A percentile compares a stretch with the other conserved stretches of the same genome.
Conservation (phyloP, 2,329 filamentous ascomycete species). For the Fusarium beomiforme region DNA sequence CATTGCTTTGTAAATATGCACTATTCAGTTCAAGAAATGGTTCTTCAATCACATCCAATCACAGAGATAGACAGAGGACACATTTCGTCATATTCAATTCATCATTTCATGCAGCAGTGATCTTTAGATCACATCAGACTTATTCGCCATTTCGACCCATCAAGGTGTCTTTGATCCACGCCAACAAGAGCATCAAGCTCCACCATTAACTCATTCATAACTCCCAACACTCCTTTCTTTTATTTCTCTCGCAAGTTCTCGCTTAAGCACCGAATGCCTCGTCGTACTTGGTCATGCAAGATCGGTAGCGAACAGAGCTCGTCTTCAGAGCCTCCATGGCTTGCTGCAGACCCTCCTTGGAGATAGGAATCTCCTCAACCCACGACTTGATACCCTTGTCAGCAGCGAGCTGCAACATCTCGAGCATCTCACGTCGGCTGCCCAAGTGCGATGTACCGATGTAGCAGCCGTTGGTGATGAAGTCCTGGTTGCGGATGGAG, state of each 20-base stretch:
- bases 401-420: conserved; percentile 77
- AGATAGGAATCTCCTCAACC: conserved; percentile 79
- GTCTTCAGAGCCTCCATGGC: conserved; percentile 75
- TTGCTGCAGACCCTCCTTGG: conserved; percentile 74
- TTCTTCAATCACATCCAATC: too few relatives aligned
- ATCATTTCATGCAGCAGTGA: conserved; percentile 19
- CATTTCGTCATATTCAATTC: conserved; percentile 14
- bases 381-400: conserved; percentile 76
- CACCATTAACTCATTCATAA: conserved; percentile 26
- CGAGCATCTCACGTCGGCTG: conserved; percentile 73
- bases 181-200: conserved; percentile 13
- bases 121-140: background rate
- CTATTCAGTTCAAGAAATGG: background rate
- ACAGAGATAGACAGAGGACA: background rate
- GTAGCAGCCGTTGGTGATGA: conserved; percentile 78
- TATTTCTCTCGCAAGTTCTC: background rate
- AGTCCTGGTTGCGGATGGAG: conserved; percentile 76
- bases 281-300: conserved; percentile 77
- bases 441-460: conserved; percentile 78
- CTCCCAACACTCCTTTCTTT: conserved; percentile 6
- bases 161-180: conserved; percentile 32
- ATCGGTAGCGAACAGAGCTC: conserved; percentile 78
- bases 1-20: background rate
- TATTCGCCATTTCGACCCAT: conserved; percentile 32
- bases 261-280: conserved; percentile 68